A percentile compares a stretch with the other conserved stretches of the same genome.
phyloP scores from a whole-genome alignment of 331 rosid genomes.

The Rhamnella rubrinervis region DNA sequence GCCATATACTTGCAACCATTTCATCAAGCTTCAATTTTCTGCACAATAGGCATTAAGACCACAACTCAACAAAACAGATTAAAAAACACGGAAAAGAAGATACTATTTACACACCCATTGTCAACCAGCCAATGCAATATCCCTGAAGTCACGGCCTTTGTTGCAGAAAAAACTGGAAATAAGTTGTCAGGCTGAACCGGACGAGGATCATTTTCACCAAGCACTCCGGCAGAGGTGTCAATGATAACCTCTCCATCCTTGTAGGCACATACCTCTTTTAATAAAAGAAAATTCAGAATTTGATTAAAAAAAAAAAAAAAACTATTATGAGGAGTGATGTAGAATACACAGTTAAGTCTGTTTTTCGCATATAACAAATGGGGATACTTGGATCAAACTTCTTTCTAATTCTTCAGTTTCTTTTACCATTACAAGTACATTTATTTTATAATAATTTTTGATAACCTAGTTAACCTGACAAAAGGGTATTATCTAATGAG shows the following conservation, averaged over 20 bases:
- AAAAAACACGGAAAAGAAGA: slow-evolving; percentile 8
- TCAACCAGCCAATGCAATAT: slow-evolving; percentile 96
- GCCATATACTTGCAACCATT: slow-evolving; percentile 83
- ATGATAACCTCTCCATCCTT: slow-evolving; percentile 94
- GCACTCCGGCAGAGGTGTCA: slow-evolving; percentile 96
- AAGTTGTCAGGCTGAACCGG: slow-evolving; percentile 95
- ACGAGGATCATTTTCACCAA: slow-evolving; percentile 97
- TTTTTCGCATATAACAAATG: too few species aligned
- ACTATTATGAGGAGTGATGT: too few species aligned
- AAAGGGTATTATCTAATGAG: too few species aligned
- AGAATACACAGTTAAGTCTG: too few species aligned
- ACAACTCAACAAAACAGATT: slow-evolving; percentile 3
- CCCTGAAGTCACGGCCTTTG: slow-evolving; percentile 97
- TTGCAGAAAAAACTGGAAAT: slow-evolving; percentile 86
- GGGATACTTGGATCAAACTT: too few species aligned
- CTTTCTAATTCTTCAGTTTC: too few species aligned
- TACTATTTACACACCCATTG: slow-evolving; percentile 59
- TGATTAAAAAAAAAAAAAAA: too few species aligned
- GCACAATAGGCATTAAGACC: slow-evolving; percentile 4
- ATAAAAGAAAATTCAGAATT: too few species aligned
- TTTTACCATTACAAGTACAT: too few species aligned
- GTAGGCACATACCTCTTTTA: slow-evolving; percentile 84
- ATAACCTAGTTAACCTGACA: too few species aligned
- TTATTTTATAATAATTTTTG: too few species aligned
- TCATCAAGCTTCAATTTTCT: slow-evolving; percentile 83